Conservation (phyloP, 2,329 filamentous ascomycete genomes). For the Westerdykella aurantiaca region DNA sequence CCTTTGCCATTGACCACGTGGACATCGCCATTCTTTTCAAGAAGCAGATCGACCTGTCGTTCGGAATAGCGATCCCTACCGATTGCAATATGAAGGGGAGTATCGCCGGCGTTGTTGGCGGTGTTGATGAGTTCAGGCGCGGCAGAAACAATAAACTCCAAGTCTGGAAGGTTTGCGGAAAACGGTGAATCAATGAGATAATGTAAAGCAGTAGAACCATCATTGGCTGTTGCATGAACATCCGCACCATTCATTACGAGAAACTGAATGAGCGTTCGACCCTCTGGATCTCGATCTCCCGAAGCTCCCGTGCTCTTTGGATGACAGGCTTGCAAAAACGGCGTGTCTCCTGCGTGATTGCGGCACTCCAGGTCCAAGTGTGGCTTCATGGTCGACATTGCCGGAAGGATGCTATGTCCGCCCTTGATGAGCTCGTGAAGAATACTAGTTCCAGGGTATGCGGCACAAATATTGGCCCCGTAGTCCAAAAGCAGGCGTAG, state of each 20-base stretch:
- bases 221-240: slow-evolving; percentile 2
- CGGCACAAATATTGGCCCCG: slow-evolving; percentile 4
- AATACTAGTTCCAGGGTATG: background rate
- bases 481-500: slow-evolving; percentile 1
- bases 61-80: slow-evolving; percentile 1
- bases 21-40: slow-evolving; percentile 7
- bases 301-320: background rate
- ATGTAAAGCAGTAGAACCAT: slow-evolving; percentile 8
- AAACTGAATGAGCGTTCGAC: slow-evolving; percentile 1
- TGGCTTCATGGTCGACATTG: slow-evolving; percentile 1
- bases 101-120: slow-evolving; percentile 5
- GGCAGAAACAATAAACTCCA: background rate
- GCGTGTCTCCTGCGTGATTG: slow-evolving; percentile 4
- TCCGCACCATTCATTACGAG: slow-evolving; percentile 4
- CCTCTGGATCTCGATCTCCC: slow-evolving; percentile 3
- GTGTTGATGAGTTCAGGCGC: slow-evolving; percentile 5
- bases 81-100: slow-evolving; percentile 6
- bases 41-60: slow-evolving; percentile 1
- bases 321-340: slow-evolving; percentile 6
- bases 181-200: slow-evolving; percentile 3
- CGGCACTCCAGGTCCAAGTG: slow-evolving; percentile 3
- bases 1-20: slow-evolving; percentile 3
- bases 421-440: slow-evolving; percentile 2
- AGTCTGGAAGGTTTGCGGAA: background rate
- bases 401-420: too few relatives aligned